Base-by-base conservation (phyloP, 257 asterid species). In the Jasminum sambac region DNA sequence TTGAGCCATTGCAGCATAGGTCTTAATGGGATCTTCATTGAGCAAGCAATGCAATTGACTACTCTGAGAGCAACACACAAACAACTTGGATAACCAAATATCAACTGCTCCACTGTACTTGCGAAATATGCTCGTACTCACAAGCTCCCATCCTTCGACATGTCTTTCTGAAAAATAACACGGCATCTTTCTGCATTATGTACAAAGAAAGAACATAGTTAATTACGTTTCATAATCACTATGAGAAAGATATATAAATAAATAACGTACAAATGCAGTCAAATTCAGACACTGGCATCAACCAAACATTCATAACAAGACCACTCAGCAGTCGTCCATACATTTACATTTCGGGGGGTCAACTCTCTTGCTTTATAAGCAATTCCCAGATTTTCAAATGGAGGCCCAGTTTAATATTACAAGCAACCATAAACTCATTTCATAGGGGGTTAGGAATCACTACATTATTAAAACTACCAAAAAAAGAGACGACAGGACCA, bases 61-160 rank as follows among this genome's bases (percentile, higher is more conserved):
- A 48, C 70, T 76, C 25, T 60, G 50, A 62, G 69, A 76, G 68
- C n/a, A 10, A 69, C 79, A 72, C 39, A 86, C 73, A 37, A 67
- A 70, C 26, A 86, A 61, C 60, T 86, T 76, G 70, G 98, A 93
- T 55, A 80, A 75, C 98, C 97, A 93, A 44, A 86, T 77, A 75
- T 90, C 97, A 9, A 87, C 68, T 11, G 95, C 90, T 68, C 98
- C 97, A 43, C 81, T 84, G 72, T 93, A 93, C 79, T 93, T 93
- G 66, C 97, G 92, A 52, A 89, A 48, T 37, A 93, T 83, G 76
- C 76, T 88, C 37, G 80, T 87, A 83, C 94, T 90, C 76, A 79
- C 98, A 46, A 94, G 94, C 79, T 86, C 96, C 99, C 96, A 91
- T 40, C 86, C 93, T 72, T 86, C 95, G 61, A 91, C 58, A 74